Conservation (phyloP, 78 protist genomes). For the Creolimax fragrantissima region DNA sequence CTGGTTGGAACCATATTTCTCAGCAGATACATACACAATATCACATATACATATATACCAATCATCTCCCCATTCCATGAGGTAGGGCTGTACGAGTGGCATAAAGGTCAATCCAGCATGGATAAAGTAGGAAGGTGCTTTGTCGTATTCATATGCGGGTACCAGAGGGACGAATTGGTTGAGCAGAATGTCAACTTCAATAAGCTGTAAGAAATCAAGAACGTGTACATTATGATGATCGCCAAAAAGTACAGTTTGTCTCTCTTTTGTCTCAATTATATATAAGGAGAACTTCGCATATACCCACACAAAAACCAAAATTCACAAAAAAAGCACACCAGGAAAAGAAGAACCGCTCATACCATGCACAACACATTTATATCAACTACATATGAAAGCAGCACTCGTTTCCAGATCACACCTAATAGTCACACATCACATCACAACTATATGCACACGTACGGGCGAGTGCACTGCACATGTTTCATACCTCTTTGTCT, state of each 20-base stretch:
- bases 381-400: not conserved
- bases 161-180: not conserved
- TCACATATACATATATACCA: not conserved
- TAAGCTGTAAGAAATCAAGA: not conserved
- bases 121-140: conserved; percentile 12
- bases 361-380: not conserved
- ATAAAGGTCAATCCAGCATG: conserved; percentile 49
- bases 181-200: not conserved
- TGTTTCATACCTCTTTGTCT: not conserved
- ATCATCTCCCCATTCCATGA: conserved; percentile 42
- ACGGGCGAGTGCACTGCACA: too few species aligned
- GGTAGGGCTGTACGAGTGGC: conserved; percentile 33
- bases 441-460: not conserved
- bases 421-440: not conserved
- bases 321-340: not conserved
- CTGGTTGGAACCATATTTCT: too few species aligned
- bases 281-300: not conserved
- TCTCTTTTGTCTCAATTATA: too few species aligned
- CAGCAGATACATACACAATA: not conserved
- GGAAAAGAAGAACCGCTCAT: not conserved
- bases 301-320: not conserved
- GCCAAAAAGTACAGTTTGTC: too few species aligned
- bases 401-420: not conserved
- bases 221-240: too few species aligned
- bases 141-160: not conserved